Percentiles rank a stretch among this genome's conserved stretches.
phyloP scores from a whole-genome alignment of 441 rosid species.

The Lepidium campestre region DNA sequence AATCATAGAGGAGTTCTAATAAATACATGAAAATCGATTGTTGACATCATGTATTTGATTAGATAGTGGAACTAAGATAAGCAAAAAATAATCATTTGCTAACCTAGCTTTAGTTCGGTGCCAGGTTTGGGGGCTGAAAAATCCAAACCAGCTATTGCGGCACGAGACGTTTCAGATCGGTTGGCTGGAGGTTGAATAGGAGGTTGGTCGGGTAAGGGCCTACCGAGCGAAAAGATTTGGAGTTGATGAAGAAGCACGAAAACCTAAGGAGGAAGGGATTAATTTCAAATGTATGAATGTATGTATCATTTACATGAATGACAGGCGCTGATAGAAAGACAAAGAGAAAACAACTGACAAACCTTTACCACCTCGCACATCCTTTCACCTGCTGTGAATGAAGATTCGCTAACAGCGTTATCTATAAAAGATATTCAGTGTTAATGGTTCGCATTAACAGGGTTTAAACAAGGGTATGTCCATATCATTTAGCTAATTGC shows the following conservation, averaged over 20 bases:
- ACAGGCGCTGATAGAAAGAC: not conserved
- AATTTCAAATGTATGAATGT: constrained; percentile 12
- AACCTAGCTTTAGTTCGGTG: constrained; percentile 70
- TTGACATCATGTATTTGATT: not conserved
- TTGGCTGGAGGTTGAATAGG: constrained; percentile 45
- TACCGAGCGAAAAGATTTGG: constrained; percentile 71
- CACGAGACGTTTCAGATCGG: constrained; percentile 51
- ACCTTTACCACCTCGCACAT: constrained; percentile 91
- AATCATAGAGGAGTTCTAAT: not conserved
- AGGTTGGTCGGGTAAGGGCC: constrained; percentile 76
- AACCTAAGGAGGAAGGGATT: constrained; percentile 42
- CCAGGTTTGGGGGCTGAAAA: constrained; percentile 76
- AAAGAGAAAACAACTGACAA: constrained; percentile 22
- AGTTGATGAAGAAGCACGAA: constrained; percentile 92
- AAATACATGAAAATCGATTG: not conserved
- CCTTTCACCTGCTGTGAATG: constrained; percentile 67
- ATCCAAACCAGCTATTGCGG: constrained; percentile 62
- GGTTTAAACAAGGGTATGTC: not conserved
- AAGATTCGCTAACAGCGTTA: constrained; percentile 54
- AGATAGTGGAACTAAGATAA: not conserved
- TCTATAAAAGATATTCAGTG: constrained; percentile 36
- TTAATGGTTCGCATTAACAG: not conserved
- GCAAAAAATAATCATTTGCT: constrained; percentile 18
- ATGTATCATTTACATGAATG: not conserved
- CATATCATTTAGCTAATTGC: not conserved